Base-by-base conservation (phyloP, 805 yeast species). In the Yueomyces sp. region DNA sequence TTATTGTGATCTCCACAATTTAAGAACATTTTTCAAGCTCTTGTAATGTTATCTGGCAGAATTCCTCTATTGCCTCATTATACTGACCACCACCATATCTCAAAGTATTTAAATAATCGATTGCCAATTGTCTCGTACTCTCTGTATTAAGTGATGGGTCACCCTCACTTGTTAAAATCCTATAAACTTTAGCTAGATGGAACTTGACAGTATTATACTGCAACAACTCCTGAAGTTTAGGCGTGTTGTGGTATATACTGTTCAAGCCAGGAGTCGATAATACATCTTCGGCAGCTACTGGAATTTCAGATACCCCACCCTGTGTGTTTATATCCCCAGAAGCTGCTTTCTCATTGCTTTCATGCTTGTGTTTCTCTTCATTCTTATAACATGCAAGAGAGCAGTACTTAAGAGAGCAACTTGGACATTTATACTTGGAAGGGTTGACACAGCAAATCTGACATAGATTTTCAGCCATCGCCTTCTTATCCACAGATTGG, bases 1-100 rank as follows among this genome's bases (percentile, higher is more conserved):
- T 19, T 19, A 19, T 19, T 19, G 19, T 19, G 19, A 19, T 19
- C 19, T 19, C 19, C 19, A 19, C 19, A 19, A 19, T 19, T 19
- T 19, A 19, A 19, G 19, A 19, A 19, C 19, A 19, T 19, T 19
- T 9, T 6, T 30, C 9, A 30, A 30, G 33, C 36, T 46, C 44
- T 12, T 42, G 42, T 36, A 55, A 43, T 41, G 43, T 47, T 29
- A 53, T 47, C 38, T 53, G 60, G 38, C 80, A 72, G 57, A 81
- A 81, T 47, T 79, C 86, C 55, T 79, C 85, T 11, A 81, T 70
- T 26, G 78, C 63, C 45, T 67, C 76, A 54, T 81, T 81, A 41
- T 70, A 70, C 51, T 80, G 85, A 0, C 68, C 48, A 0, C 88
- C 87, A 7, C 78, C 79, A 4, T 52, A 55, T 32, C 86, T 54